Percentiles rank a stretch among this genome's conserved stretches.
These are phyloP conservation scores for Leishmania tarentolae DNA, from an alignment of 208 protist species.

Conservation along the genomic window DNA sequence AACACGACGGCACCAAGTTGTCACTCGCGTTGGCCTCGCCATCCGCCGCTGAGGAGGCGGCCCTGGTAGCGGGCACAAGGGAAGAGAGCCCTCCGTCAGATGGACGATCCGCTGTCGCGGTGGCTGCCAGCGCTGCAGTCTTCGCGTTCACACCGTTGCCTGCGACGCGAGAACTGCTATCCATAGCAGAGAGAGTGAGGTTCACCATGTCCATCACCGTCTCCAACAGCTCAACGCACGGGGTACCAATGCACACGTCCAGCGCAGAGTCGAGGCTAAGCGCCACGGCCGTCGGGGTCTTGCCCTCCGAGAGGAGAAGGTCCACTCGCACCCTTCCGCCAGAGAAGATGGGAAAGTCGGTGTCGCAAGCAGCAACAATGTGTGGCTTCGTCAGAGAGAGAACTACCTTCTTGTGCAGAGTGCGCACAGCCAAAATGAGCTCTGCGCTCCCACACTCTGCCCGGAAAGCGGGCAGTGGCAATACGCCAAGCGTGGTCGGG, in stretches of 20 bases:
- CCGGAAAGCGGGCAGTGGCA: constrained; percentile 47
- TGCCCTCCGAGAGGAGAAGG: constrained; percentile 38
- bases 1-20: not conserved
- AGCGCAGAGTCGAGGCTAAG: constrained; percentile 46
- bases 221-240: constrained; percentile 81
- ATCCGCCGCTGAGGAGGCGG: not conserved
- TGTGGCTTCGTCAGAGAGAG: constrained; percentile 54
- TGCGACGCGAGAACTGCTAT: constrained; percentile 5
- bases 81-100: not conserved
- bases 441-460: constrained; percentile 55
- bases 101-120: not conserved
- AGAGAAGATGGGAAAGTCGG: constrained; percentile 50
- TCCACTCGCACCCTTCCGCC: constrained; percentile 41
- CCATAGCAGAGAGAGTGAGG: constrained; percentile 47
- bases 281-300: constrained; percentile 37
- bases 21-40: not conserved
- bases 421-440: constrained; percentile 63
- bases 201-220: constrained; percentile 80
- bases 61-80: not conserved
- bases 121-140: not conserved
- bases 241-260: constrained; percentile 62
- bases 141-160: constrained; percentile 1
- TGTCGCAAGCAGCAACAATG: constrained; percentile 48
- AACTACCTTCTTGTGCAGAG: constrained; percentile 43
- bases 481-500: constrained; percentile 28